Conservation (phyloP, 805 yeast species). For the Cyberlindnera americana region DNA sequence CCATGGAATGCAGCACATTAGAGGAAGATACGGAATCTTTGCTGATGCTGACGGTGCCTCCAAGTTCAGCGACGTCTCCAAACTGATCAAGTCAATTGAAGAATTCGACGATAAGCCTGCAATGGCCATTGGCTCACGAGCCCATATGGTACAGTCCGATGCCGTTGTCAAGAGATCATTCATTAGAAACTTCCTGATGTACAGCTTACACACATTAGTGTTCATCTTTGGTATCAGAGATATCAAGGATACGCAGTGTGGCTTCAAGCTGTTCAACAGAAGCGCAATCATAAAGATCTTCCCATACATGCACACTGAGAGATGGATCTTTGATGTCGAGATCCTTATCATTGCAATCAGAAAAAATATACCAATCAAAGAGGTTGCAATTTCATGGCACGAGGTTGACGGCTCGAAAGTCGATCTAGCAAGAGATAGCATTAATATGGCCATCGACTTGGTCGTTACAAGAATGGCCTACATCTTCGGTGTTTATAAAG, state of each 20-base stretch:
- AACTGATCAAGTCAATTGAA: slow-evolving; percentile 44
- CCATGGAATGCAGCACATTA: slow-evolving; percentile 76
- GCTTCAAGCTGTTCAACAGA: slow-evolving; percentile 86
- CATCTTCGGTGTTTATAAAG: slow-evolving; percentile 72
- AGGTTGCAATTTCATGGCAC: slow-evolving; percentile 92
- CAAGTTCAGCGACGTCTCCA: slow-evolving; percentile 62
- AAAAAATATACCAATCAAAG: slow-evolving; percentile 62
- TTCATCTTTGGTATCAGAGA: slow-evolving; percentile 84
- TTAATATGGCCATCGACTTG: slow-evolving; percentile 91
- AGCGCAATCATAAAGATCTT: slow-evolving; percentile 62
- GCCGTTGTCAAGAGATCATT: slow-evolving; percentile 94
- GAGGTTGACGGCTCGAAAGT: slow-evolving; percentile 95
- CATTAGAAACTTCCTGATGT: slow-evolving; percentile 87
- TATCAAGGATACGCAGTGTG: slow-evolving; percentile 94
- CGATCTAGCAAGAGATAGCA: slow-evolving; percentile 85
- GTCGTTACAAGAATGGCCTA: slow-evolving; percentile 90
- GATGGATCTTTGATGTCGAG: slow-evolving; percentile 98
- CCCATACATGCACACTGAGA: slow-evolving; percentile 92
- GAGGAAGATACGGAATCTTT: slow-evolving; percentile 75
- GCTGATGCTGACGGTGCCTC: slow-evolving; percentile 99
- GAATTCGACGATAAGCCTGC: slow-evolving; percentile 38
- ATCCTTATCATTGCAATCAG: slow-evolving; percentile 75
- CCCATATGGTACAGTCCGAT: slow-evolving; percentile 93
- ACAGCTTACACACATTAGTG: slow-evolving; percentile 82
- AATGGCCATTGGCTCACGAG: slow-evolving; percentile 87